Base-by-base conservation (phyloP, 2,329 filamentous ascomycete genomes). In the Plenodomus tracheiphilus region DNA sequence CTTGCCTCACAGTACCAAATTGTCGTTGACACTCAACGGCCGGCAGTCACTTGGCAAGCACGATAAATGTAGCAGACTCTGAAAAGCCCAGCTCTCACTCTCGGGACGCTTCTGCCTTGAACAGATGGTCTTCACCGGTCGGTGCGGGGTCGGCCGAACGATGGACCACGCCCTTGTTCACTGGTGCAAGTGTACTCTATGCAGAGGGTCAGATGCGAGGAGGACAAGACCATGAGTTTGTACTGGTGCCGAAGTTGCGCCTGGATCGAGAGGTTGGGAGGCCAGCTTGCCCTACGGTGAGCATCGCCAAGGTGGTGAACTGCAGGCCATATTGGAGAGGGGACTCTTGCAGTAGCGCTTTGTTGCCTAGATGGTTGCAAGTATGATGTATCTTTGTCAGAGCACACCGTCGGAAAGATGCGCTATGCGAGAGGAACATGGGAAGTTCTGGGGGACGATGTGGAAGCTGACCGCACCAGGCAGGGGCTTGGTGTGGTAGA, bases 81-180 rank as follows among this genome's bases (percentile, higher is more conserved):
- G 28, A 11, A 15, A 39, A 28, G 34, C 49, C 55, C 51, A 58
- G 46, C 56, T 62, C 49, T 54, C 55, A 21, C 41, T 39, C 43
- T 37, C 30, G 38, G 36, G 45, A 38, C 39, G 56, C 47, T 65
- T 68, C 63, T 68, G 67, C 66, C 67, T 71, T 57, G 62, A 58
- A 46, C 39, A 34, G 34, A 46, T 25, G 41, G n/a, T 53, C 25
- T 42, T 65, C 58, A 70, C 69, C 68, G 69, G 68, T 68, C 47
- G 59, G 56, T 39, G 66, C 66, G 68, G 68, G 61, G 28, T 32
- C 28, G 28, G 11, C 28, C 28, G 28, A 32, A 15, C 28, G 9
- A 32, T 32, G 22, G 10, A 5, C 10, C 5, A 32, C 6, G 28
- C 28, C 28, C 11, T 11, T 32, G 45, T 43, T 15, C 34, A 51